Percentiles rank a stretch among this genome's conserved stretches.
Evolutionary conservation across 352 stramenopile genomes (phyloP).

Genomic region (Pythium graminicola): DNA sequence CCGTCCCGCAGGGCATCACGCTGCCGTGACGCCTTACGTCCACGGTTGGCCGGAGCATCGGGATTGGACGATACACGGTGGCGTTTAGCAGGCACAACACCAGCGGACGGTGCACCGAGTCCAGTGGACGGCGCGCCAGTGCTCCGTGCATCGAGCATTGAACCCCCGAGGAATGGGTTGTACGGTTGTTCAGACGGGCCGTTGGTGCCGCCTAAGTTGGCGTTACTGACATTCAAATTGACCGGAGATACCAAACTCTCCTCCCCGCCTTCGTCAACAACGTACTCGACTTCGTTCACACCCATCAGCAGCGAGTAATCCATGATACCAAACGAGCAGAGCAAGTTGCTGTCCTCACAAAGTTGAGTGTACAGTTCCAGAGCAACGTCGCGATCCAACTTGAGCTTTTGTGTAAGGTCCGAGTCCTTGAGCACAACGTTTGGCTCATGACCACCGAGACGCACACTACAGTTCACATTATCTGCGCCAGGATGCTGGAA

Average conservation of each 20-base stretch:
- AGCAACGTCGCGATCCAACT: slow-evolving; percentile 62
- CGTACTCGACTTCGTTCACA: slow-evolving; percentile 84
- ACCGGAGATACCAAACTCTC: slow-evolving; percentile 24
- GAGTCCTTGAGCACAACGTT: slow-evolving; percentile 88
- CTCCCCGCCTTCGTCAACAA: slow-evolving; percentile 66
- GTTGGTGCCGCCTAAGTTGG: background rate
- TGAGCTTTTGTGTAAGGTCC: slow-evolving; percentile 85
- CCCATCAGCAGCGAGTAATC: slow-evolving; percentile 90
- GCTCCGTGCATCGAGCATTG: slow-evolving; percentile 55
- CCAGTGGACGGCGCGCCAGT: slow-evolving; percentile 15
- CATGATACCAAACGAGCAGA: slow-evolving; percentile 89
- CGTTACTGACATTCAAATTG: slow-evolving; percentile 20
- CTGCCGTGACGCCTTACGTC: slow-evolving; percentile 57
- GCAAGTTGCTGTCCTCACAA: slow-evolving; percentile 69
- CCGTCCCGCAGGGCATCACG: slow-evolving; percentile 33
- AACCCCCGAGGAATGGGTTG: slow-evolving; percentile 62
- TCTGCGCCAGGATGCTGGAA: slow-evolving; percentile 55
- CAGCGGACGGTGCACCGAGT: background rate
- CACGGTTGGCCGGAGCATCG: slow-evolving; percentile 4
- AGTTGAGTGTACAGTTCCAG: slow-evolving; percentile 73
- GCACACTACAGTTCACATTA: slow-evolving; percentile 65
- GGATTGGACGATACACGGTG: slow-evolving; percentile 56
- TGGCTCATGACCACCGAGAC: slow-evolving; percentile 74
- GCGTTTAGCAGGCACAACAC: slow-evolving; percentile 15
- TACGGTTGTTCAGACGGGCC: slow-evolving; percentile 20